Evolutionary conservation across 139 green algal species (phyloP), one percentile per base, ranked within the genome.

Genomic region (Closterium sp.): DNA sequence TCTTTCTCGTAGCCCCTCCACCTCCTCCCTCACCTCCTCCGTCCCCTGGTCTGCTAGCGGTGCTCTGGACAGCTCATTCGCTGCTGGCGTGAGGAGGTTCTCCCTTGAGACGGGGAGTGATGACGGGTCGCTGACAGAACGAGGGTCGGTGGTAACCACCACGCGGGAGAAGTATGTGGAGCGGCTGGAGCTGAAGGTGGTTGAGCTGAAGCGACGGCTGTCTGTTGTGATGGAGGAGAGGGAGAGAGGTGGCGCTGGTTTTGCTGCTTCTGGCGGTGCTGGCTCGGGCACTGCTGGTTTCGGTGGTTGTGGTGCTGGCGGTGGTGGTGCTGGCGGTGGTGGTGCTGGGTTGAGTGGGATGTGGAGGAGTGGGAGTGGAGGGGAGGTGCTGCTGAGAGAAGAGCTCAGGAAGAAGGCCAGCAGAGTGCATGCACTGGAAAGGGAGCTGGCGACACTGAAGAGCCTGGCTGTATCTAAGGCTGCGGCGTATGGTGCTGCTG

Each of bases 131-230:
- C 62, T 79, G 62, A 27, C 62, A 79, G 62, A 79, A 13, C 62
- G 62, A 24, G 62, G 62, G 62, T 79, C 62, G 19, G 17, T 79
- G 62, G 62, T 79, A 79, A 79, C 62, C 62, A 79, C 19, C 17
- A 27, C 62, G n/a, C 31, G 70, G 89, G 89, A 91, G 79, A 91
- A 91, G 89, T 91, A 91, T 85, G 89, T 91, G 31, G 89, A 91
- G 89, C 30, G 89, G 29, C 42, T 91, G 31, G 89, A 91, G 38
- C 29, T 86, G 22, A 91, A 91, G 31, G 31, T 91, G 30, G 22
- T 31, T 10, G 89, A 91, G 84, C 84, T 91, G 84, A 38, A 91
- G 84, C 13, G 89, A 21, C 30, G 89, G 24, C 31, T 91, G 31
- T 91, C 89, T 1, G 34, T 45, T 28, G 32, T 91, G 27, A n/a